Conservation (phyloP, 129 eudicot species). For the Artemisia tridentata region DNA sequence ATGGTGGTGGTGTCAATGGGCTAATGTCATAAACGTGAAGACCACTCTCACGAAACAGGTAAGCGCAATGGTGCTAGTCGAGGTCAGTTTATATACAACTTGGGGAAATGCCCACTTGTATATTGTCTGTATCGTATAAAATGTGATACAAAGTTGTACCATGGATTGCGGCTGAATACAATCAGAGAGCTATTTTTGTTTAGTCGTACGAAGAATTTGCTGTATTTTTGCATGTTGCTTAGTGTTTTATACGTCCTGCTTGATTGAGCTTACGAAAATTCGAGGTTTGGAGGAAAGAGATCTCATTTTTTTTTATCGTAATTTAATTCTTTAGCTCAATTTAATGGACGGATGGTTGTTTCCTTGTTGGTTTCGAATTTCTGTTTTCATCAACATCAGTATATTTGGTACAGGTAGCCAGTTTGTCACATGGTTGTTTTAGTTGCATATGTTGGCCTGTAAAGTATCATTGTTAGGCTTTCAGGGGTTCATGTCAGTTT, state of each 20-base stretch:
- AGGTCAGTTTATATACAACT: conserved; percentile 28
- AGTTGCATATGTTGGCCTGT: too few species aligned
- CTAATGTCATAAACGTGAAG: conserved; percentile 4
- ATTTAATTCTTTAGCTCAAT: too few species aligned
- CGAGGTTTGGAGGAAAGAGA: too few species aligned
- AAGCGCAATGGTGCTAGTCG: conserved; percentile 24
- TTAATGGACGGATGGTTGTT: too few species aligned
- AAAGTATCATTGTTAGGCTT: too few species aligned
- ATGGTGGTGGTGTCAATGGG: conserved; percentile 22
- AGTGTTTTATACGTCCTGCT: neutral
- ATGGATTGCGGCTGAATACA: conserved; percentile 15
- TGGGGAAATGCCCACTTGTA: conserved; percentile 24
- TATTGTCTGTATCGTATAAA: conserved; percentile 30
- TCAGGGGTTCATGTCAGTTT: too few species aligned
- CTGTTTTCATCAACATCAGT: too few species aligned
- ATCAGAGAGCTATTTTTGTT: conserved; percentile 14
- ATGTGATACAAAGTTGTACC: conserved; percentile 36
- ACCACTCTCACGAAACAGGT: conserved; percentile 12
- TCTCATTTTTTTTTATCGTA: too few species aligned
- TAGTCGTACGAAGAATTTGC: neutral
- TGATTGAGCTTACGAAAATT: too few species aligned
- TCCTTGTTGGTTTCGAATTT: too few species aligned
- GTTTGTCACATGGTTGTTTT: too few species aligned
- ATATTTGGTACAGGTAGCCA: too few species aligned
- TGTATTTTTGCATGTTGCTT: neutral